Base-by-base conservation (phyloP, 768 basidiomycete species). In the Kwoniella europaea region DNA sequence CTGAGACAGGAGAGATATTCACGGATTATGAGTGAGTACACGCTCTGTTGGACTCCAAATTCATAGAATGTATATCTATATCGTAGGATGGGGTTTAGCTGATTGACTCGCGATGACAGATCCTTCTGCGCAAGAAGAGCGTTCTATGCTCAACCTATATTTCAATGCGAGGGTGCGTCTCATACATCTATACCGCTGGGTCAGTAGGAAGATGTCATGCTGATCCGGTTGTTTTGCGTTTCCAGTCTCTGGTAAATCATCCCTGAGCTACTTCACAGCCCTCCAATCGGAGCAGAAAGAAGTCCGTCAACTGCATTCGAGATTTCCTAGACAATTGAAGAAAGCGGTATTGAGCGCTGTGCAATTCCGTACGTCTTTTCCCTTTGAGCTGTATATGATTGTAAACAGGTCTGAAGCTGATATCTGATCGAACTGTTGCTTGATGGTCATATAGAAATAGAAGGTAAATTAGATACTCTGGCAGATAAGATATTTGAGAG, bases 1-100 rank as follows among this genome's bases (percentile, higher is more conserved):
- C 90, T 74, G 90, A 93, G 84, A 98, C 96, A 3, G 96, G 95
- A 80, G 96, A 98, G 88, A 92, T 98, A 85, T 98, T 98, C 83
- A 90, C 93, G 74, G 90, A 90, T 81, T 98, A 97, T 82, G 94
- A 97, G 95, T 97, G 81, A 82, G 92, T 88, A 22, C 4, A 9
- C 35, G 35, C 35, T 35, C 35, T 35, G 35, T 35, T 35, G 35
- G 35, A 5, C 35, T 35, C 3, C 35, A 9, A 35, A 35, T 7
- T 35, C 5, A 7, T 35, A 35, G 35, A 35, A 35, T 35, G 35
- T 35, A 7, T 35, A 35, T 35, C 35, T 35, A 7, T 35, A 35
- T 35, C 35, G 7, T 9, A 35, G 35, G 35, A 35, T 35, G 35
- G 35, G 35, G 35, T 35, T 35, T 35, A 58, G 27, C 27, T 54